Conservation (phyloP, 208 protist species). For the Acanthamoeba divionensis region DNA sequence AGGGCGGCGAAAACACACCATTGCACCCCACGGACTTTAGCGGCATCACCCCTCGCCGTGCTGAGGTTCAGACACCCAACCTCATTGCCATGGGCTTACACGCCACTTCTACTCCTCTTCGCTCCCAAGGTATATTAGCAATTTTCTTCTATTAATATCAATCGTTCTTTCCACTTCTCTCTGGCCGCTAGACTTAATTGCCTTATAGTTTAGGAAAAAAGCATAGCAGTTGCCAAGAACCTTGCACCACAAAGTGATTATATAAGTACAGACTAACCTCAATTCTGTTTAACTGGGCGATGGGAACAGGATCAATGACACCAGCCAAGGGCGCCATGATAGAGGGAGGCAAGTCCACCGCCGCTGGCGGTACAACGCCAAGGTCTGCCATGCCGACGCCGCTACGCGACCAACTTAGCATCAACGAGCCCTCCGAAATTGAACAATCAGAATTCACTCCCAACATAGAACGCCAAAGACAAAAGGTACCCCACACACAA, state of each 20-base stretch:
- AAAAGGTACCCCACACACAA: neutral
- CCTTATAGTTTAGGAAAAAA: too few species aligned
- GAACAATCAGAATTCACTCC: neutral
- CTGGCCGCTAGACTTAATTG: too few species aligned
- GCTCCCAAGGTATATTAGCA: too few species aligned
- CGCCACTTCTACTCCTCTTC: constrained; percentile 58
- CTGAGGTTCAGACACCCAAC: constrained; percentile 63
- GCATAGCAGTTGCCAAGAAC: too few species aligned
- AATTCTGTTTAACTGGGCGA: too few species aligned
- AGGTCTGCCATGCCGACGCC: neutral
- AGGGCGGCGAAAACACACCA: constrained; percentile 79
- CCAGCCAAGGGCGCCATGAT: neutral
- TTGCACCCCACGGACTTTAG: constrained; percentile 75
- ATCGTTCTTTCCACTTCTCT: too few species aligned
- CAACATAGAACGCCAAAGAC: neutral
- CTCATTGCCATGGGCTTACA: constrained; percentile 14
- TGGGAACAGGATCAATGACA: neutral
- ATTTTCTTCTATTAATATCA: too few species aligned
- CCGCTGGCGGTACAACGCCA: neutral
- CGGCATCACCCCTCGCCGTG: constrained; percentile 70
- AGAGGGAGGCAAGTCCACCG: neutral
- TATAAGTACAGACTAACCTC: too few species aligned
- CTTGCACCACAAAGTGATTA: too few species aligned
- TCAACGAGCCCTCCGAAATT: constrained; percentile 11
- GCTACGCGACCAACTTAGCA: constrained; percentile 54